phyloP scores from a whole-genome alignment of 2,329 filamentous ascomycete species.

The Aspergillus awamori region DNA sequence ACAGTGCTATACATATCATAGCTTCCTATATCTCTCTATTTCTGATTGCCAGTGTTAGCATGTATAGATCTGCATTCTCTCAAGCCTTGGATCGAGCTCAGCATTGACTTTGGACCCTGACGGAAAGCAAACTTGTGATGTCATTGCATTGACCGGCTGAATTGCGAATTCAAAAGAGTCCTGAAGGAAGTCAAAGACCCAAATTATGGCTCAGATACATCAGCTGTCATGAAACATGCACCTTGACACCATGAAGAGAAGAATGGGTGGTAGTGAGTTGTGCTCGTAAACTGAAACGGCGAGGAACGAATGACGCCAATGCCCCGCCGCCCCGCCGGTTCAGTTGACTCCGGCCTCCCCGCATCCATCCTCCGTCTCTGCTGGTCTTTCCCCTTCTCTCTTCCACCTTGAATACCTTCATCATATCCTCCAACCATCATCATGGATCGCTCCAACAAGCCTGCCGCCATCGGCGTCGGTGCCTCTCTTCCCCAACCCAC shows the following conservation, averaged over 20 bases:
- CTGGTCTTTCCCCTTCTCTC: neutral
- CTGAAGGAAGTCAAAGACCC: too few relatives aligned
- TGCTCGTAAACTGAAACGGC: neutral
- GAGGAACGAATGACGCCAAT: neutral
- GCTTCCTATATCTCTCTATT: rapidly evolving
- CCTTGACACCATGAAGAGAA: too few relatives aligned
- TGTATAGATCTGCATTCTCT: too few relatives aligned
- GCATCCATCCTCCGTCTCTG: neutral
- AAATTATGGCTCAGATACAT: too few relatives aligned
- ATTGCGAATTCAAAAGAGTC: too few relatives aligned
- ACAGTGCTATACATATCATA: too few relatives aligned
- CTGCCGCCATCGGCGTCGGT: conserved; percentile 72
- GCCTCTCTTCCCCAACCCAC: conserved; percentile 75
- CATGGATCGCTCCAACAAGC: conserved; percentile 84
- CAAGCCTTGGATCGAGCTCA: too few relatives aligned
- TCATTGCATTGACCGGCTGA: too few relatives aligned
- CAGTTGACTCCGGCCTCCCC: neutral
- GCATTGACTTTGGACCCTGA: too few relatives aligned
- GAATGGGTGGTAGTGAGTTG: neutral
- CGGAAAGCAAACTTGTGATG: too few relatives aligned
- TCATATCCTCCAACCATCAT: neutral
- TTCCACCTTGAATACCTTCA: neutral
- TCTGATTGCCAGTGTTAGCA: too few relatives aligned
- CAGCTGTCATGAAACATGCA: too few relatives aligned
- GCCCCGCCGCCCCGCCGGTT: neutral